A percentile compares a stretch with the other conserved stretches of the same genome.
Conservation (phyloP, 306 rosid species). For the Carpinus fangiana region DNA sequence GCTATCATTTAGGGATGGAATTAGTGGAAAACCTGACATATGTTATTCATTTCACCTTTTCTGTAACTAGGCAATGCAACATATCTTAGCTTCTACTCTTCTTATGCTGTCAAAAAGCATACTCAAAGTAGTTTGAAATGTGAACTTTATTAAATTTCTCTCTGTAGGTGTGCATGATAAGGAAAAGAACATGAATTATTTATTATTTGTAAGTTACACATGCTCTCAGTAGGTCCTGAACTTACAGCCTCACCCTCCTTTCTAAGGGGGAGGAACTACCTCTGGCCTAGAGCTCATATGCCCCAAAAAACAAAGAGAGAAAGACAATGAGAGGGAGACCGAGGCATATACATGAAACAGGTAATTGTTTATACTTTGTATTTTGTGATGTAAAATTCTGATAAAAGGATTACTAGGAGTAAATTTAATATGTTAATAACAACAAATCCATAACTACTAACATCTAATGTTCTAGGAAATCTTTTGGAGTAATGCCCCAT, state of each 20-base stretch:
- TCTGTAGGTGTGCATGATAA: too few species aligned
- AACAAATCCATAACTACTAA: background rate
- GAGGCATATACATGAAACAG: background rate
- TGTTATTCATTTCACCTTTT: background rate
- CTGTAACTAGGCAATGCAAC: background rate
- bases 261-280: background rate
- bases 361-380: too few species aligned
- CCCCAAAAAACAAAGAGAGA: too few species aligned
- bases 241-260: background rate
- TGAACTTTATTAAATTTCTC: background rate
- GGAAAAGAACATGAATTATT: too few species aligned
- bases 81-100: background rate
- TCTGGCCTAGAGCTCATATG: background rate
- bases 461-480: background rate
- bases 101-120: background rate
- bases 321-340: background rate
- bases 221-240: background rate
- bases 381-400: background rate
- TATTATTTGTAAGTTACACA: background rate
- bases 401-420: background rate
- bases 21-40: background rate
- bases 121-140: background rate
- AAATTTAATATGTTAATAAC: background rate
- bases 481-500: slow-evolving; percentile 1
- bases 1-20: background rate